Evolutionary conservation across 2,329 filamentous ascomycete species (phyloP).

Genomic region (Paraphaeosphaeria sporulosa): DNA sequence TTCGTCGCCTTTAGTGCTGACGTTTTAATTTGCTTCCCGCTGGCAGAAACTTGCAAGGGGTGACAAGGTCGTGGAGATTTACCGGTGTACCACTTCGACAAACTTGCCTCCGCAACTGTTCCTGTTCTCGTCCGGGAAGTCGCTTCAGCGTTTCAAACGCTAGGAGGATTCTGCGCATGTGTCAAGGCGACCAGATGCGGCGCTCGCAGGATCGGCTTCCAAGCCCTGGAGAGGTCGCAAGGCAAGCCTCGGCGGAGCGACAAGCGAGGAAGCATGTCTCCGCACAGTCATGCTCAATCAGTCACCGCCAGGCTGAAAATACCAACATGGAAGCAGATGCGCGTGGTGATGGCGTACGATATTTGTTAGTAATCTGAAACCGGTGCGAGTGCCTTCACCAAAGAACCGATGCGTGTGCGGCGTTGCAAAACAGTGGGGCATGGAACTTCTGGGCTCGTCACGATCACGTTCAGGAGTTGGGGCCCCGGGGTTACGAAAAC

Average conservation of each 20-base stretch:
- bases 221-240: not conserved
- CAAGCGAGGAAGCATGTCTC: not conserved
- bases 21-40: constrained; percentile 5
- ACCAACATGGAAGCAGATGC: not conserved
- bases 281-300: constrained; percentile 4
- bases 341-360: not conserved
- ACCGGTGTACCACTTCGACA: not conserved
- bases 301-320: not conserved
- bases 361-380: not conserved
- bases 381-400: not conserved
- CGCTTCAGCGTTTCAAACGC: not conserved
- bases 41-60: not conserved
- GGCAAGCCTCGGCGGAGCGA: not conserved
- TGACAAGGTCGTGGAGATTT: not conserved
- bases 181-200: not conserved
- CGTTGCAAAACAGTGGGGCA: not conserved
- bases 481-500: not conserved
- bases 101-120: not conserved
- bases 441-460: not conserved
- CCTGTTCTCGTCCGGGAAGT: not conserved
- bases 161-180: not conserved
- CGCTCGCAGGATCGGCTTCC: constrained; percentile 2
- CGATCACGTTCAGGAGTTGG: not conserved
- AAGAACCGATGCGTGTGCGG: not conserved
- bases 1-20: constrained; percentile 1